A percentile compares a stretch with the other conserved stretches of the same genome.
Conservation (phyloP, 2,329 filamentous ascomycete species). For the Xylariaceae sp. region DNA sequence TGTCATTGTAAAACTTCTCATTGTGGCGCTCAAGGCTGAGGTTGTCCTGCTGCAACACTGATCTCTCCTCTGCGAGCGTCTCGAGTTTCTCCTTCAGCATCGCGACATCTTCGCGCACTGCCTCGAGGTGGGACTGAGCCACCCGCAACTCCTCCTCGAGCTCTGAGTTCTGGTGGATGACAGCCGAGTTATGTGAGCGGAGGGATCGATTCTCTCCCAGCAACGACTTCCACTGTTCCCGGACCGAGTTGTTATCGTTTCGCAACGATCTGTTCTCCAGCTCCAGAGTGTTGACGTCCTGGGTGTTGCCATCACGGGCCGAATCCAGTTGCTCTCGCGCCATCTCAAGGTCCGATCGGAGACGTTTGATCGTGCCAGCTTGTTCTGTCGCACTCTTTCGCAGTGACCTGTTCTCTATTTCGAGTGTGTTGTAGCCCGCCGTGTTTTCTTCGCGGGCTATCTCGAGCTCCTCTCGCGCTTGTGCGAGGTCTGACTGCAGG, state of each 20-base stretch:
- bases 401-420: constrained; percentile 33
- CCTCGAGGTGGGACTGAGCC: constrained; percentile 24
- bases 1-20: constrained; percentile 47
- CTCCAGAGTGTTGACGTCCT: constrained; percentile 28
- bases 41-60: constrained; percentile 41
- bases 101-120: constrained; percentile 34
- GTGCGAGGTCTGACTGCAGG: constrained; percentile 17
- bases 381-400: constrained; percentile 43
- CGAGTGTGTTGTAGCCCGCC: constrained; percentile 27
- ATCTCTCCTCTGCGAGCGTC: constrained; percentile 29
- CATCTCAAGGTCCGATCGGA: constrained; percentile 16
- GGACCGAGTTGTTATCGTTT: constrained; percentile 32
- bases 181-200: constrained; percentile 30
- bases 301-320: constrained; percentile 20
- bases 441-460: constrained; percentile 19
- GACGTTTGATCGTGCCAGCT: constrained; percentile 40
- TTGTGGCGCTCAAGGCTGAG: constrained; percentile 46
- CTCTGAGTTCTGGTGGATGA: constrained; percentile 36
- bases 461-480: neutral
- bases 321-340: neutral
- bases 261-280: constrained; percentile 35
- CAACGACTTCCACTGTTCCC: constrained; percentile 35
- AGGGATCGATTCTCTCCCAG: constrained; percentile 38
- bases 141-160: constrained; percentile 29
- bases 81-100: constrained; percentile 27